Conservation (phyloP, 1,284 basidiomycete genomes). For the Cutaneotrichosporon sp. region DNA sequence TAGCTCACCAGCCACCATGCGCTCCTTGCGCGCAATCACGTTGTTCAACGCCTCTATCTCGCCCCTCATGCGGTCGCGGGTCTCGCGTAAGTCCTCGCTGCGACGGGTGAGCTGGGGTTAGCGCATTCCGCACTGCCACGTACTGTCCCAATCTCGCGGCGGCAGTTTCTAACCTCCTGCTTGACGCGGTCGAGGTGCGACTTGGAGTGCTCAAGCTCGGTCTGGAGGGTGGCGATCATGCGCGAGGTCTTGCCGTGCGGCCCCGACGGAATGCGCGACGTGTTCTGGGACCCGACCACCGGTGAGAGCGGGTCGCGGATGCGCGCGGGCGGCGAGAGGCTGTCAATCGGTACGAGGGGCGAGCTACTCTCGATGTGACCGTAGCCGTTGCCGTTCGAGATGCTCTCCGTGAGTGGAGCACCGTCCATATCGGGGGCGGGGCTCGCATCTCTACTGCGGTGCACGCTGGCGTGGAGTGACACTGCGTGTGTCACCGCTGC, state of each 20-base stretch:
- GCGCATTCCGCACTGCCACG: conserved; percentile 12
- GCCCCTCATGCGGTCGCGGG: conserved; percentile 46
- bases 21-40: conserved; percentile 48
- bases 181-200: conserved; percentile 45
- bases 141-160: conserved; percentile 41
- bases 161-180: conserved; percentile 39
- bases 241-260: conserved; percentile 38
- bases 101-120: conserved; percentile 45
- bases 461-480: conserved; percentile 27
- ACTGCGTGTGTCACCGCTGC: conserved; percentile 41
- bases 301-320: not conserved
- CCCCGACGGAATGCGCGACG: conserved; percentile 11
- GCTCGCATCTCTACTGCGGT: not conserved
- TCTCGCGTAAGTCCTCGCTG: conserved; percentile 51
- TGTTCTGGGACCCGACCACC: not conserved
- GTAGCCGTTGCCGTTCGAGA: not conserved
- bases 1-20: conserved; percentile 43
- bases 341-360: conserved; percentile 5
- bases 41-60: conserved; percentile 50
- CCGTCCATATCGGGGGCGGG: not conserved
- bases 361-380: not conserved
- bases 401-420: not conserved
- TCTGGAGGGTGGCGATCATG: conserved; percentile 49
- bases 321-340: conserved; percentile 3
- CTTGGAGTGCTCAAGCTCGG: conserved; percentile 38